Evolutionary conservation across 257 asterid species (phyloP).

Genomic region (Jasminum sambac): DNA sequence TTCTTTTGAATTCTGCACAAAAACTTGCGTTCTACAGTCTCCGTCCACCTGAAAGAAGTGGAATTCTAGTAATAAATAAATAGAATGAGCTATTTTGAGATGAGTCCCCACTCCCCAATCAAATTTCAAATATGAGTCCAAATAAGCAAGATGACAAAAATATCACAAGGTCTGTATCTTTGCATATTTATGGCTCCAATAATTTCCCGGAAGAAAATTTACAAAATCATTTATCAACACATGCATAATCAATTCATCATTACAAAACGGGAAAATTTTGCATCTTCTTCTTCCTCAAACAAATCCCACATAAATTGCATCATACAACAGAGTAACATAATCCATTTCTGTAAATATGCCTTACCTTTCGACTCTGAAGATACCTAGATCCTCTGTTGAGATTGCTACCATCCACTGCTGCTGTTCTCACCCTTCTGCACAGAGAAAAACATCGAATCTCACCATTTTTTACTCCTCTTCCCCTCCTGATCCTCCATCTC

Average conservation of each 20-base stretch:
- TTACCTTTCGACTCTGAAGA: slow-evolving; percentile 33
- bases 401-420: slow-evolving; percentile 31
- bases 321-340: slow-evolving; percentile 5
- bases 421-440: slow-evolving; percentile 30
- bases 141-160: too few relatives aligned
- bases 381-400: slow-evolving; percentile 27
- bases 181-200: slow-evolving; percentile 37
- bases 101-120: slow-evolving; percentile 20
- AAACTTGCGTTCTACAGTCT: too few relatives aligned
- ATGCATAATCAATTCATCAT: slow-evolving; percentile 21
- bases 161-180: slow-evolving; percentile 22
- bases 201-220: slow-evolving; percentile 8
- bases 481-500: slow-evolving; percentile 5
- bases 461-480: slow-evolving; percentile 33
- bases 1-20: too few relatives aligned
- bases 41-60: too few relatives aligned
- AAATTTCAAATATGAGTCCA: too few relatives aligned
- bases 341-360: slow-evolving; percentile 30
- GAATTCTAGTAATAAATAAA: too few relatives aligned
- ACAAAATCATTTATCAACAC: slow-evolving; percentile 9
- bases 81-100: not conserved
- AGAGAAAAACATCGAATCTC: slow-evolving; percentile 34
- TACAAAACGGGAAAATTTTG: not conserved
- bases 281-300: slow-evolving; percentile 16
- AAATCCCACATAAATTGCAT: slow-evolving; percentile 1